Evolutionary conservation across 2,329 filamentous ascomycete species (phyloP), one percentile per base, ranked within the genome.

Genomic region (Elsinoe ampelina): DNA sequence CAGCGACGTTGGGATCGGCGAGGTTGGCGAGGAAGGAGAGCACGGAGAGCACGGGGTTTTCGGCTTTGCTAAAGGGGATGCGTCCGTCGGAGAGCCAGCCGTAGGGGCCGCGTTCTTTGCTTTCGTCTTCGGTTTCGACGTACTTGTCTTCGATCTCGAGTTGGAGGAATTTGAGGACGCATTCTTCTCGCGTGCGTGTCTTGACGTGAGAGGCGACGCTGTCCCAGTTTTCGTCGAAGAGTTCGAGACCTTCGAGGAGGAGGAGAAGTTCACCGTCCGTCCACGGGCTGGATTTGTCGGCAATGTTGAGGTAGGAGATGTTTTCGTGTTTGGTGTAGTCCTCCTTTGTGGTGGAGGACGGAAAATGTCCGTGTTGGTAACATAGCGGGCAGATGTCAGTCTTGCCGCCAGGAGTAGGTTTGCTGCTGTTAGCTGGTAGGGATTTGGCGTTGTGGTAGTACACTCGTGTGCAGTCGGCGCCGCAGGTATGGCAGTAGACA

Each of bases 131-230:
- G 12, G 55, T 57, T 65, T 97, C 91, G 8, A 96, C 77, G 67
- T 96, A 98, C 70, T 95, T 95, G 75, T 96, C 92, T 70, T 97
- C 93, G 60, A 98, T 98, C 63, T 96, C 92, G 35, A 98, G 78
- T 68, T 96, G 90, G 61, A 98, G 72, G 75, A 98, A 98, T 69
- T 96, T 93, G 64, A 97, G 80, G 13, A 97, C 92, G 70, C 93
- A 98, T 73, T 98, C 92, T 71, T 98, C 95, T 55, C 89, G 81
- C 1, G 90, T 95, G 59, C 92, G 85, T 2, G 89, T 95, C 50
- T 87, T 87, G 42, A 98, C 93, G 66, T 96, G 88, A 61, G 92
- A 89, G 1, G 95, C 85, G 62, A 98, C 91, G 65, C 89, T 83
- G 58, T 87, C 86, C 93, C 93, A 98, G 72, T 97, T 89, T 60